Evolutionary conservation across 805 yeast species (phyloP).

Genomic region (Deakozyma indianensis): DNA sequence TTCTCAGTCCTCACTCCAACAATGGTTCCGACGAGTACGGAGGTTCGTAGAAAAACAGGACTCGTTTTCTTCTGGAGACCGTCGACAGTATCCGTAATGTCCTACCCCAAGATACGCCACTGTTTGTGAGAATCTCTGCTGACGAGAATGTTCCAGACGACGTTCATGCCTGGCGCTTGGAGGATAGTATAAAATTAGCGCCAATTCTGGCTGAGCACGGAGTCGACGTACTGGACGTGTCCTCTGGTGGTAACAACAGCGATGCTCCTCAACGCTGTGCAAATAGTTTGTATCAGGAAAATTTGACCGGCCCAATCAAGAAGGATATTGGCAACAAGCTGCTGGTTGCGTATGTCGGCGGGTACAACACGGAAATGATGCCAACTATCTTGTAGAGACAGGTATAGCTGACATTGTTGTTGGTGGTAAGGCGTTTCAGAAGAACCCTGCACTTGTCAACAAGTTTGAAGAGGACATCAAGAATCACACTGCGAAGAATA

Average conservation of each 20-base stretch:
- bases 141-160: background rate
- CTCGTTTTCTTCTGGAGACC: conserved; percentile 34
- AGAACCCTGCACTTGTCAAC: conserved; percentile 34
- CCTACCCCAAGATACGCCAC: conserved; percentile 11
- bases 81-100: conserved; percentile 36
- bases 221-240: conserved; percentile 39
- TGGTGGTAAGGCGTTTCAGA: conserved; percentile 31
- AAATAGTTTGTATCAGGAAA: conserved; percentile 24
- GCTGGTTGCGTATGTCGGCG: conserved; percentile 34
- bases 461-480: conserved; percentile 36
- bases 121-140: background rate
- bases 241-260: conserved; percentile 35
- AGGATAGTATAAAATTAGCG: conserved; percentile 24
- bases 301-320: conserved; percentile 28
- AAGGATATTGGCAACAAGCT: conserved; percentile 27
- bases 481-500: too few relatives aligned
- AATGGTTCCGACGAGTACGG: conserved; percentile 48
- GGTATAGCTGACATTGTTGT: conserved; percentile 29
- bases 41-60: conserved; percentile 45
- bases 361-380: conserved; percentile 23
- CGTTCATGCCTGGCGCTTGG: conserved; percentile 10
- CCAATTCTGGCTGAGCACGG: conserved; percentile 14
- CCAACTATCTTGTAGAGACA: conserved; percentile 28
- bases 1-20: conserved; percentile 31
- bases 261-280: conserved; percentile 5